A percentile compares a stretch with the other conserved stretches of the same genome.
phyloP scores from a whole-genome alignment of 2,329 filamentous ascomycete genomes.

The Camptophora hylomeconis region DNA sequence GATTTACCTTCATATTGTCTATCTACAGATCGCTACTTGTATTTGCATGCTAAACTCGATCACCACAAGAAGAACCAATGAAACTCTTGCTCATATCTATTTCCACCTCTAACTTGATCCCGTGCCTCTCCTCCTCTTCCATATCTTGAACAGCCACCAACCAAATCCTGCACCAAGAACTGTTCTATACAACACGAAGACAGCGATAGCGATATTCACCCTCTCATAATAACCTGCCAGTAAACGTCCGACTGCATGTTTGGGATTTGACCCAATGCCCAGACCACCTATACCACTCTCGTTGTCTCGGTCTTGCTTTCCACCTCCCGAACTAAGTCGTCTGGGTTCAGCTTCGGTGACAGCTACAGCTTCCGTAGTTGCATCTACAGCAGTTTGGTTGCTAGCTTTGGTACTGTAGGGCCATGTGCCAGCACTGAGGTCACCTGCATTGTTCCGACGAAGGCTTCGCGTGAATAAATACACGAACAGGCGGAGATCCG shows the following conservation, averaged over 20 bases:
- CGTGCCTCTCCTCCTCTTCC: slow-evolving; percentile 8
- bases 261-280: slow-evolving; percentile 22
- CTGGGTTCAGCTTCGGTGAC: slow-evolving; percentile 11
- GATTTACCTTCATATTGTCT: no score
- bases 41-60: no score
- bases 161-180: slow-evolving; percentile 15
- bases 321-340: background rate
- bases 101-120: no score
- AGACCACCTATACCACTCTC: slow-evolving; percentile 27
- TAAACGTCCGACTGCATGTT: slow-evolving; percentile 29
- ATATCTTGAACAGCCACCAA: slow-evolving; percentile 10
- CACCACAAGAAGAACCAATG: no score
- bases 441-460: slow-evolving; percentile 35
- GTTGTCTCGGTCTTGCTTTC: slow-evolving; percentile 17
- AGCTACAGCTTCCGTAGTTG: slow-evolving; percentile 16
- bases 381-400: slow-evolving; percentile 23
- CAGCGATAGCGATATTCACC: slow-evolving; percentile 26
- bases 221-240: slow-evolving; percentile 31
- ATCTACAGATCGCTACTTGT: no score
- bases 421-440: slow-evolving; percentile 21
- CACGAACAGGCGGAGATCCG: slow-evolving; percentile 47
- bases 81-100: no score
- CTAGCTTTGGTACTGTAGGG: slow-evolving; percentile 22
- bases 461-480: slow-evolving; percentile 47
- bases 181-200: slow-evolving; percentile 27